Evolutionary conservation across 2,329 filamentous ascomycete genomes (phyloP).

Genomic region (Neopestalotiopsis sp.): DNA sequence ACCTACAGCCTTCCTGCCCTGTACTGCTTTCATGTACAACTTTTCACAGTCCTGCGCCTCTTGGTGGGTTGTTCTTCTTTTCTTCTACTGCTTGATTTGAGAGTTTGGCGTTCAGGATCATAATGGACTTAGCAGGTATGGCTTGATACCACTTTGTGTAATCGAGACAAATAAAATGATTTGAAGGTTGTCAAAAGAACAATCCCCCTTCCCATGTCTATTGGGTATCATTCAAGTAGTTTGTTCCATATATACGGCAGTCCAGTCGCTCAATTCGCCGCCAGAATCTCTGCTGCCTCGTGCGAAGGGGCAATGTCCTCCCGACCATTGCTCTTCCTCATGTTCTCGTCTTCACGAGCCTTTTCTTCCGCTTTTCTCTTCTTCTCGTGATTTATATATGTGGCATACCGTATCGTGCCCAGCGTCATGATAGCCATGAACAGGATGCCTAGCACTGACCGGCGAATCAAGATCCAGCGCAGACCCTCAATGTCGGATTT

Average conservation of each 20-base stretch:
- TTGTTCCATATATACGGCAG: constrained; percentile 9
- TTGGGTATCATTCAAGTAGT: constrained; percentile 25
- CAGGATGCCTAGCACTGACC: constrained; percentile 68
- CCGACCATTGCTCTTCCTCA: constrained; percentile 49
- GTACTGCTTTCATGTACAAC: background rate
- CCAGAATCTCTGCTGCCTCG: constrained; percentile 62
- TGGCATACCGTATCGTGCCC: constrained; percentile 64
- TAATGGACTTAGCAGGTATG: background rate
- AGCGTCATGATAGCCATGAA: constrained; percentile 70
- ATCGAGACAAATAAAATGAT: constrained; percentile 9
- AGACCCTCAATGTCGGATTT: constrained; percentile 92
- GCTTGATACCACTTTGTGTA: background rate
- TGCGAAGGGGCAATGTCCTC: constrained; percentile 52
- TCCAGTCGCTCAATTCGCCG: constrained; percentile 52
- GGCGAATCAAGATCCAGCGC: constrained; percentile 79
- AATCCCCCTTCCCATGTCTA: constrained; percentile 32
- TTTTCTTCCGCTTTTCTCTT: constrained; percentile 51
- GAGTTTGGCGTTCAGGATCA: background rate
- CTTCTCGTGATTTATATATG: constrained; percentile 58
- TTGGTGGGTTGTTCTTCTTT: background rate
- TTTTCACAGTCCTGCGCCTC: background rate
- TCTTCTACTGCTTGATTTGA: background rate
- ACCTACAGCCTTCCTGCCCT: background rate
- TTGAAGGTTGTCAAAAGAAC: constrained; percentile 16
- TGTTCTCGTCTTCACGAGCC: constrained; percentile 49